phyloP scores from a whole-genome alignment of 345 rosid genomes.

The Populus pruinosa region DNA sequence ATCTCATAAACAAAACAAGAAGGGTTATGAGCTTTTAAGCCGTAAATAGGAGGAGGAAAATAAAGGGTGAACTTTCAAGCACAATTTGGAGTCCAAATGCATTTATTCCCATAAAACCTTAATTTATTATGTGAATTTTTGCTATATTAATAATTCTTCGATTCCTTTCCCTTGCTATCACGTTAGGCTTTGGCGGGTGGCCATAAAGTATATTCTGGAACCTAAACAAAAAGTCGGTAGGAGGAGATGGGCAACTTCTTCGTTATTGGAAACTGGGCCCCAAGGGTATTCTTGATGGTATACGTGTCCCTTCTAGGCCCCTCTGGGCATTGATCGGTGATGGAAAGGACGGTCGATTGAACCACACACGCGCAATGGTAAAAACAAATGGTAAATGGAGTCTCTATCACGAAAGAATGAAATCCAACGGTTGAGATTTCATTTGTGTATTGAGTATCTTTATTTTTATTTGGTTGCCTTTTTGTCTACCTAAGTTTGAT shows the following conservation, averaged over 20 bases:
- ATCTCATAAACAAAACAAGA: no score
- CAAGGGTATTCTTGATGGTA: not conserved
- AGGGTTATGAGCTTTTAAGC: not conserved
- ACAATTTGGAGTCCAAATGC: no score
- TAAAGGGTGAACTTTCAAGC: no score
- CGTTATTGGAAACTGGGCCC: constrained; percentile 1
- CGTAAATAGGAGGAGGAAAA: no score
- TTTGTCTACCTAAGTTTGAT: not conserved
- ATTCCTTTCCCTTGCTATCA: not conserved
- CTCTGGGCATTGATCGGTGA: not conserved
- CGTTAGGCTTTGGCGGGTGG: not conserved
- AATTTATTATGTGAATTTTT: not conserved
- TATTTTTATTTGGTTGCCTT: not conserved
- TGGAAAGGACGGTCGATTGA: not conserved
- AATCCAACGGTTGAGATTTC: not conserved
- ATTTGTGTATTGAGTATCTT: not conserved
- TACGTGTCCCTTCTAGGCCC: not conserved
- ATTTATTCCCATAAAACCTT: no score
- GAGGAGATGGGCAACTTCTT: not conserved
- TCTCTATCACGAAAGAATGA: not conserved
- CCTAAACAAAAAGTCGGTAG: not conserved
- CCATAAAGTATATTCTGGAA: not conserved
- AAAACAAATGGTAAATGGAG: no score
- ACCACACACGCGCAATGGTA: not conserved
- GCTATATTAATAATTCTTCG: not conserved